Base-by-base conservation (phyloP, 257 asterid genomes). In the Rubia yunnanensis region DNA sequence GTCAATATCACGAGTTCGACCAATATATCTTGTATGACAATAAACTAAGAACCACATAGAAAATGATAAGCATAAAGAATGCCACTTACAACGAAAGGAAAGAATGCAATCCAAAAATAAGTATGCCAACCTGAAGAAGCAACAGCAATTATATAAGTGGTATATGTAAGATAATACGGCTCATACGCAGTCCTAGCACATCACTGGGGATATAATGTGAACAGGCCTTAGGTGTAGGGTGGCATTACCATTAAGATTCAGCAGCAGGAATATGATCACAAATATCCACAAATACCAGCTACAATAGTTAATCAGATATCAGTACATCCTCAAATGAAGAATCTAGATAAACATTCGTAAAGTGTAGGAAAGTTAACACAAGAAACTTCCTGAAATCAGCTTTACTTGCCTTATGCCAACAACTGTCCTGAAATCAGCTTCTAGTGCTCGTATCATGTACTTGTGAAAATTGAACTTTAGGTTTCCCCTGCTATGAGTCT, bases 231-330 rank as follows among this genome's bases (percentile, higher is more conserved):
- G 60, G 58, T 7, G 22, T 63, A 69, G 65, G 70, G 67, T 68
- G 67, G 67, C 87, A 49, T n/a, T 88, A 94, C 99, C 97, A 10
- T 90, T 78, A 57, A 94, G 66, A 75, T 94, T 90, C 79, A 88
- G 70, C 79, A 88, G 75, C 88, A 94, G 73, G 85, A 90, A 94
- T 78, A 94, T 18, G 81, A 90, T 66, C 68, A 90, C 99, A 64
- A 90, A 94, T 69, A 83, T 31, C 99, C 99, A 94, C 82, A 94
- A 76, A 78, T 94, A 86, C 99, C 96, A 90, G 81, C 99, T 94
- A 89, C 88, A 84, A 71, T 63, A 68, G 67, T 39, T 61, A 72
- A 68, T 60, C 64, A 72, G 39, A 35, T 15, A 62, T 75, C 59
- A 74, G 34, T 30, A 35, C 59, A 54, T 26, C 32, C 31, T 52